A percentile compares a stretch with the other conserved stretches of the same genome.
phyloP scores from a whole-genome alignment of 2,329 filamentous ascomycete genomes.

The Pestalotiopsis sp. region DNA sequence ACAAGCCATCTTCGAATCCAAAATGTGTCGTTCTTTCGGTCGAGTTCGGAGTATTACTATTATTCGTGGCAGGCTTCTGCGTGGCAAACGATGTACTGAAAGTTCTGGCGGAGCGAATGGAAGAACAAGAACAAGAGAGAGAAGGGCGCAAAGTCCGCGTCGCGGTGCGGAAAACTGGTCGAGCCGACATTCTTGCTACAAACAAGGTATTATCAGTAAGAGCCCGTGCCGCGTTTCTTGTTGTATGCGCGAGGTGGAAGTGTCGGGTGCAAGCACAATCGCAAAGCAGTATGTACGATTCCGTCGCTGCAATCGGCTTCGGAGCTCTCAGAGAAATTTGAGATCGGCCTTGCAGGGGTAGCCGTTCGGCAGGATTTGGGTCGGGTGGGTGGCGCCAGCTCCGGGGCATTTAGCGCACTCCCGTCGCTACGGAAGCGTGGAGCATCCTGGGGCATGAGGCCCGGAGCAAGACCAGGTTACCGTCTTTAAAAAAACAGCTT shows the following conservation, averaged over 20 bases:
- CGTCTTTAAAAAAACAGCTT: too few species aligned
- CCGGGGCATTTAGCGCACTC: neutral
- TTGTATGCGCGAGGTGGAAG: neutral
- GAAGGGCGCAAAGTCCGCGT: conserved; percentile 20
- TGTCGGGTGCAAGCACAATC: neutral
- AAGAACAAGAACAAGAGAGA: conserved; percentile 12
- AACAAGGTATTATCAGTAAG: neutral
- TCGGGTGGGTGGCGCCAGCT: neutral
- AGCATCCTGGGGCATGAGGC: neutral
- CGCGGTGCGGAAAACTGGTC: conserved; percentile 27
- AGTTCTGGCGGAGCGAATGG: conserved; percentile 16
- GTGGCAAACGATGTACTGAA: conserved; percentile 26
- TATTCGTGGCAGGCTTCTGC: conserved; percentile 21
- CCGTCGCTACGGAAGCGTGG: neutral
- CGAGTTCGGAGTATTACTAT: conserved; percentile 21
- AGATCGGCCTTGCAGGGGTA: conserved; percentile 5
- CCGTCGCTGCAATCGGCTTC: neutral
- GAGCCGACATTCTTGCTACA: conserved; percentile 28
- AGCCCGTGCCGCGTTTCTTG: neutral
- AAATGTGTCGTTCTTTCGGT: conserved; percentile 77
- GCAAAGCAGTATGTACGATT: neutral
- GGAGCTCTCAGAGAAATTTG: conserved; percentile 9
- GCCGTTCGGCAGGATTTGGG: conserved; percentile 5
- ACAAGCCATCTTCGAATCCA: conserved; percentile 78
- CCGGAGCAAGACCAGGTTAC: too few species aligned